Conservation (phyloP, 2,329 filamentous ascomycete species). For the Ophiosphaerella herpotricha region DNA sequence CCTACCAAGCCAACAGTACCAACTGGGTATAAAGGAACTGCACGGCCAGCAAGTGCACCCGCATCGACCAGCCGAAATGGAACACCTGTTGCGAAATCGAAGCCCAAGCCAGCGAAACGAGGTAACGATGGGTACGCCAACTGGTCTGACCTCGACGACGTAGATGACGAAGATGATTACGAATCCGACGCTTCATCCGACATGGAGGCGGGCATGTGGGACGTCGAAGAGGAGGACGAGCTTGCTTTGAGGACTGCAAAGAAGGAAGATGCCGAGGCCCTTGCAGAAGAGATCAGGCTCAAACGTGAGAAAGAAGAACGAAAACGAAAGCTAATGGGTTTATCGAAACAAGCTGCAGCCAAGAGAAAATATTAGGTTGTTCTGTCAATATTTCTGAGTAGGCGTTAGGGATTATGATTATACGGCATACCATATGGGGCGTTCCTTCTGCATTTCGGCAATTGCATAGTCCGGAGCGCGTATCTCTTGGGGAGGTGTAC, state of each 20-base stretch:
- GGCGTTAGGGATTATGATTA: constrained; percentile 35
- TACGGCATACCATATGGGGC: constrained; percentile 34
- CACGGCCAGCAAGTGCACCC: constrained; percentile 28
- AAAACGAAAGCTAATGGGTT: constrained; percentile 37
- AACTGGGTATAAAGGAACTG: constrained; percentile 45
- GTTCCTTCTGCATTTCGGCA: constrained; percentile 29
- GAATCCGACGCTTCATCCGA: constrained; percentile 71
- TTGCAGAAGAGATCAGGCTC: constrained; percentile 58
- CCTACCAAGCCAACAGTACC: constrained; percentile 43
- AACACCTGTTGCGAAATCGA: constrained; percentile 35
- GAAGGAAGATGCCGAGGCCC: constrained; percentile 69
- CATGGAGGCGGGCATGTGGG: constrained; percentile 77
- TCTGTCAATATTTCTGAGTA: constrained; percentile 4
- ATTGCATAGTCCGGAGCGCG: constrained; percentile 41
- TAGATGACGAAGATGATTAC: constrained; percentile 65
- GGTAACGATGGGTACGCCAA: constrained; percentile 45
- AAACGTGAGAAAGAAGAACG: constrained; percentile 44
- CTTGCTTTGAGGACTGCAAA: constrained; percentile 65
- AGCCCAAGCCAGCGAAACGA: constrained; percentile 36
- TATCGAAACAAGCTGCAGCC: constrained; percentile 35
- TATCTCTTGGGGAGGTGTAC: constrained; percentile 17
- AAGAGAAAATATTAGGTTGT: constrained; percentile 36
- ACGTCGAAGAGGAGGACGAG: constrained; percentile 74
- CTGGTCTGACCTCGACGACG: constrained; percentile 47
- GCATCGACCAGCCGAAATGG: constrained; percentile 31